Evolutionary conservation across 73 alveolate species (phyloP).

Genomic region (Tetrahymena malaccensis): DNA sequence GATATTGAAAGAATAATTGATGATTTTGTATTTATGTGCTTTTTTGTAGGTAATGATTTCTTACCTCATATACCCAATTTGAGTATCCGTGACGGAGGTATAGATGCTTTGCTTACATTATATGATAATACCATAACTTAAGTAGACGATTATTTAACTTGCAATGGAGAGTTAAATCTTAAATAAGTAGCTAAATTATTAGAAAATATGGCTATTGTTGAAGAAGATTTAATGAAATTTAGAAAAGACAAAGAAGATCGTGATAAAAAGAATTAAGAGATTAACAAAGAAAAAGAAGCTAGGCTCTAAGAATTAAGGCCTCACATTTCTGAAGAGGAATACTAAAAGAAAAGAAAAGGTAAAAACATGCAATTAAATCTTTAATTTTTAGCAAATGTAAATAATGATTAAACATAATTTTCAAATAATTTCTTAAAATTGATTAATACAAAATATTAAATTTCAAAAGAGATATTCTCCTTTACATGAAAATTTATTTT

Average conservation of each 20-base stretch:
- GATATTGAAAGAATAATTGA: constrained; percentile 92
- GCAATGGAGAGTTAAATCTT: constrained; percentile 45
- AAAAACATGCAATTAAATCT: too few relatives aligned
- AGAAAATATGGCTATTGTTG: constrained; percentile 63
- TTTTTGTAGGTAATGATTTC: constrained; percentile 99
- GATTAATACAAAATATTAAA: too few relatives aligned
- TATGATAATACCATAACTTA: constrained; percentile 69
- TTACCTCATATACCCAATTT: constrained; percentile 98
- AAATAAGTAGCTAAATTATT: constrained; percentile 41
- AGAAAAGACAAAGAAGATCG: constrained; percentile 48
- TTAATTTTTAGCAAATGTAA: too few relatives aligned
- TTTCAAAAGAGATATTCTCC: too few relatives aligned
- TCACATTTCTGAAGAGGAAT: constrained; percentile 32
- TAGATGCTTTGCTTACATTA: constrained; percentile 88
- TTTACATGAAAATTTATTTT: too few relatives aligned
- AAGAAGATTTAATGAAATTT: constrained; percentile 70
- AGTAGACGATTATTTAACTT: constrained; percentile 55
- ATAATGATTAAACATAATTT: too few relatives aligned
- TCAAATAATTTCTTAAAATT: too few relatives aligned
- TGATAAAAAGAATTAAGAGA: constrained; percentile 24
- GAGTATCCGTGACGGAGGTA: constrained; percentile 97
- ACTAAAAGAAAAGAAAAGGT: constrained; percentile 38
- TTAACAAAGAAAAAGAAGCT: neutral
- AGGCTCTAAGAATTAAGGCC: constrained; percentile 13
- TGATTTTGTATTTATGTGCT: constrained; percentile 97